Percentiles rank a stretch among this genome's conserved stretches.
Conservation (phyloP, 2,329 filamentous ascomycete species). For the Diplodia intermedia region DNA sequence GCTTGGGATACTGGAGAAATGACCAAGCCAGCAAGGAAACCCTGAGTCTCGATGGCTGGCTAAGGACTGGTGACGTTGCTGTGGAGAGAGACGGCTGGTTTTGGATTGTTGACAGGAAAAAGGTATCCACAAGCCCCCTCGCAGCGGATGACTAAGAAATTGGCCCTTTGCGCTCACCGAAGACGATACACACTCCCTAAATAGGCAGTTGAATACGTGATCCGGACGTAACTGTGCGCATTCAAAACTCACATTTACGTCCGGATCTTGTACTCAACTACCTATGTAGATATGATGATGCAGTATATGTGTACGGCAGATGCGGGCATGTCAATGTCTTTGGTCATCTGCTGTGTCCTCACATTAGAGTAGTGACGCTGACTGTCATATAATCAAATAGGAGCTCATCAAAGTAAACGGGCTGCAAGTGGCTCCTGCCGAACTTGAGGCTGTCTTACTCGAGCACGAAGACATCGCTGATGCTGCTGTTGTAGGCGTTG, state of each 20-base stretch:
- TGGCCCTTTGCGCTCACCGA: too few species aligned
- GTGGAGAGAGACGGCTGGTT: slow-evolving; percentile 63
- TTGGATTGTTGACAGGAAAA: slow-evolving; percentile 76
- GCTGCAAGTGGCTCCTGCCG: slow-evolving; percentile 66
- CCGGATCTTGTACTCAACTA: too few species aligned
- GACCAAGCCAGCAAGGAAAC: slow-evolving; percentile 70
- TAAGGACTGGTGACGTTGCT: slow-evolving; percentile 76
- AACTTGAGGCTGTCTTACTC: slow-evolving; percentile 64
- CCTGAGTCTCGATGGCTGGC: slow-evolving; percentile 68
- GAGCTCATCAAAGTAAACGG: slow-evolving; percentile 70
- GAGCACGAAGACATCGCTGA: slow-evolving; percentile 66
- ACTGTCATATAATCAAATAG: slow-evolving; percentile 36
- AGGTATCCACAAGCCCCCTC: slow-evolving; percentile 46
- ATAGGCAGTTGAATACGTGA: too few species aligned
- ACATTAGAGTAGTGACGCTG: background rate
- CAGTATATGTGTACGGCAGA: too few species aligned
- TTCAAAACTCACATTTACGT: too few species aligned
- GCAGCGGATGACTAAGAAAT: too few species aligned
- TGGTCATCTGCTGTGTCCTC: too few species aligned
- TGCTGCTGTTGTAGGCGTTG: slow-evolving; percentile 72
- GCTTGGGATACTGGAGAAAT: slow-evolving; percentile 79
- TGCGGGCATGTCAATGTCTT: too few species aligned
- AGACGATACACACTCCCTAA: too few species aligned
- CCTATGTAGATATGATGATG: too few species aligned
- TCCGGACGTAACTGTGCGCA: too few species aligned